Evolutionary conservation across 352 stramenopile genomes (phyloP).

Genomic region (Halophytophthora batemanensis): DNA sequence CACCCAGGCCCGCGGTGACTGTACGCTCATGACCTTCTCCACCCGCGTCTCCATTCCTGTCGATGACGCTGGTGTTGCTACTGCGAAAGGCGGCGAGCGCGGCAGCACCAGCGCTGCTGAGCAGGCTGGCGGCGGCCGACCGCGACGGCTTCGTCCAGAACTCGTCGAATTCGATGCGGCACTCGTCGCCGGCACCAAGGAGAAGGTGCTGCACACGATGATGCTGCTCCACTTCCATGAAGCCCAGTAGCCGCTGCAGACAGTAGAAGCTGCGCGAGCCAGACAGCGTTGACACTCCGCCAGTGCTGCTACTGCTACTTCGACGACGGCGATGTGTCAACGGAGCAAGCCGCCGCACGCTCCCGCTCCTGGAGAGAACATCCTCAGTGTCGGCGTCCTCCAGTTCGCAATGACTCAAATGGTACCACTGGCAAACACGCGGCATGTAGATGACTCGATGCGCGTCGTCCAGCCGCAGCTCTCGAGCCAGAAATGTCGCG

Average conservation of each 20-base stretch:
- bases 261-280: conserved; percentile 58
- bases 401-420: conserved; percentile 16
- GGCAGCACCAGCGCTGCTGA: conserved; percentile 13
- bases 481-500: conserved; percentile 34
- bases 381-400: conserved; percentile 10
- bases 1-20: background rate
- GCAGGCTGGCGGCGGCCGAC: conserved; percentile 13
- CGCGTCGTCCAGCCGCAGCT: conserved; percentile 37
- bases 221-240: conserved; percentile 55
- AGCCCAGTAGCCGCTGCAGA: conserved; percentile 56
- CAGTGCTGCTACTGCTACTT: conserved; percentile 14
- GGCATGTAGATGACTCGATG: conserved; percentile 52
- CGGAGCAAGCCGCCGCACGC: conserved; percentile 6
- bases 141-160: conserved; percentile 57
- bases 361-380: conserved; percentile 19
- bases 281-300: conserved; percentile 16
- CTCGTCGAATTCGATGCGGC: conserved; percentile 45
- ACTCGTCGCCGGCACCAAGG: conserved; percentile 53
- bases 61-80: background rate
- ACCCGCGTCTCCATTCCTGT: background rate
- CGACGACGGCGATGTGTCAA: conserved; percentile 9
- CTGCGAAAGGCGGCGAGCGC: conserved; percentile 18
- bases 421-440: conserved; percentile 61
- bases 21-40: background rate
- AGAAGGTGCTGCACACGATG: conserved; percentile 55